These are phyloP conservation scores for Heliamphora pulchella DNA, from an alignment of 179 eudicot species.

Conservation along the genomic window DNA sequence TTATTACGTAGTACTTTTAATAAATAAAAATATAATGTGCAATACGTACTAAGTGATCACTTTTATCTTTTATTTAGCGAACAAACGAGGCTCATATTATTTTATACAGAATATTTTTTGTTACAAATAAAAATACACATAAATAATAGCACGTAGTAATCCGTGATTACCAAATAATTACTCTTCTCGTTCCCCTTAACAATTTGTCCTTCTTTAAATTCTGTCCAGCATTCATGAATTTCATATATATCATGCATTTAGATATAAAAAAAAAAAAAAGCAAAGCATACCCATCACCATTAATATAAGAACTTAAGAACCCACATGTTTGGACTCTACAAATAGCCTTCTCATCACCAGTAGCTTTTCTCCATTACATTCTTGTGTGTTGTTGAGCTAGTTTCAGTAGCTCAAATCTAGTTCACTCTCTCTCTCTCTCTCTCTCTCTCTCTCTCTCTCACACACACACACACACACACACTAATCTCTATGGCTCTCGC, in stretches of 20 bases:
- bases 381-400: background rate
- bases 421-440: background rate
- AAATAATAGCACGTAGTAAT: too few species aligned
- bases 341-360: background rate
- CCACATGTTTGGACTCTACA: constrained; percentile 11
- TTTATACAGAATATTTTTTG: too few species aligned
- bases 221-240: too few species aligned
- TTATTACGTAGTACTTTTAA: background rate
- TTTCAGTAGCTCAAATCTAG: background rate
- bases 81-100: too few species aligned
- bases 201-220: too few species aligned
- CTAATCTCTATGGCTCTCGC: constrained; percentile 45
- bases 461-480: background rate
- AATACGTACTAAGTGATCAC: too few species aligned
- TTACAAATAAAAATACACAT: too few species aligned
- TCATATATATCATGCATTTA: too few species aligned
- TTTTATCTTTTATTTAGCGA: too few species aligned
- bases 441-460: constrained; percentile 3
- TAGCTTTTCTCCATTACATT: constrained; percentile 1
- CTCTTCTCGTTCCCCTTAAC: too few species aligned
- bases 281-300: background rate
- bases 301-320: constrained; percentile 17
- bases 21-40: too few species aligned
- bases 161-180: too few species aligned
- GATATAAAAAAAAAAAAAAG: background rate